phyloP scores from a whole-genome alignment of 1,284 basidiomycete genomes.

The Singerocomus inundabilis region DNA sequence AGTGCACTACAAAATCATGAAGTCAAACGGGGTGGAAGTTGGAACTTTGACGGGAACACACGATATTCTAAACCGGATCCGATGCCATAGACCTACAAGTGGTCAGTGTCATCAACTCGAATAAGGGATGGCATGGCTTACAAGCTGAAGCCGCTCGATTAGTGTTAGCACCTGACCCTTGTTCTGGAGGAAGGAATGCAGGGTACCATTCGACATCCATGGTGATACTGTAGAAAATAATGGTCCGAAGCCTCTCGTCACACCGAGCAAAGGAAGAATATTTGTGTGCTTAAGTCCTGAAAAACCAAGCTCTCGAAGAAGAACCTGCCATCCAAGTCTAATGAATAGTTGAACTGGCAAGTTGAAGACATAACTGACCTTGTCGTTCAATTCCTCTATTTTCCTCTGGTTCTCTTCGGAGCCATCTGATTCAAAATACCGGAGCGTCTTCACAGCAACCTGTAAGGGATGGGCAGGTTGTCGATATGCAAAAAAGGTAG shows the following conservation, averaged over 20 bases:
- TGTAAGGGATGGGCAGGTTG: not conserved
- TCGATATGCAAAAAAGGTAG: too few species aligned
- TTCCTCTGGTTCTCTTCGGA: not conserved
- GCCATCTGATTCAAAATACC: slow-evolving; percentile 1
- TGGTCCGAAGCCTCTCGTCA: slow-evolving; percentile 2
- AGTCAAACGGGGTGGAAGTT: not conserved
- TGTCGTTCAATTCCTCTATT: not conserved
- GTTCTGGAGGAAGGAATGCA: not conserved
- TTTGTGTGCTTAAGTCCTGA: slow-evolving; percentile 9
- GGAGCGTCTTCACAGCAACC: slow-evolving; percentile 6
- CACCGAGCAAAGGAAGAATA: slow-evolving; percentile 4
- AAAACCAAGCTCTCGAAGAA: slow-evolving; percentile 4
- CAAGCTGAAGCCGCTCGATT: not conserved
- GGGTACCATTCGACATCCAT: slow-evolving; percentile 5
- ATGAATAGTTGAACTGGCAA: not conserved
- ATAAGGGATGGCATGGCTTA: not conserved
- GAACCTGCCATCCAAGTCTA: not conserved
- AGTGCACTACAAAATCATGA: slow-evolving; percentile 10
- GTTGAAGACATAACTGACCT: not conserved
- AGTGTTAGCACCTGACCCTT: not conserved
- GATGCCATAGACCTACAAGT: not conserved
- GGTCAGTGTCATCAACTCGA: not conserved
- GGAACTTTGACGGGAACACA: not conserved
- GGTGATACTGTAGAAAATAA: not conserved
- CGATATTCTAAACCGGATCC: slow-evolving; percentile 6